Conservation (phyloP, 2,329 filamentous ascomycete genomes). For the Aspergillus sp. region DNA sequence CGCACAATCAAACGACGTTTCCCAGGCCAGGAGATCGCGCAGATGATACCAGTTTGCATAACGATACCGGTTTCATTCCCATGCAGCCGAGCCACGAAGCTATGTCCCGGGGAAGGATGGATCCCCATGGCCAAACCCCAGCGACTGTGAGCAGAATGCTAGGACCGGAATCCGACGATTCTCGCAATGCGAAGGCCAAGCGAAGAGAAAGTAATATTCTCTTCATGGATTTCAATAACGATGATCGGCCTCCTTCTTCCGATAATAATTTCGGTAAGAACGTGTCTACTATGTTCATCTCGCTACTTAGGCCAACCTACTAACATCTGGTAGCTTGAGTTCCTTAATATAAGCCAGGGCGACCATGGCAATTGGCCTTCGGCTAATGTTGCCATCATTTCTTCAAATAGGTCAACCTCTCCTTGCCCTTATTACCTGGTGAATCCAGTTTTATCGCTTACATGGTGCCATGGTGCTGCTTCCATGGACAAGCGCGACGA, state of each 20-base stretch:
- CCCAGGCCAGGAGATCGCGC: conserved; percentile 28
- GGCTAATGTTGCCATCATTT: not conserved
- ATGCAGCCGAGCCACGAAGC: conserved; percentile 52
- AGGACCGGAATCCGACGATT: conserved; percentile 35
- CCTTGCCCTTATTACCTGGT: not conserved
- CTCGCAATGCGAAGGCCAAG: conserved; percentile 43
- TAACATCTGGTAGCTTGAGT: conserved; percentile 4
- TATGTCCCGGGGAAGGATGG: conserved; percentile 24
- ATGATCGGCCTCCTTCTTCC: conserved; percentile 24
- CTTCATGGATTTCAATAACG: conserved; percentile 42
- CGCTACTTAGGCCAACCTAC: not conserved
- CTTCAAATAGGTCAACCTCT: not conserved
- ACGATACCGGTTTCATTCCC: conserved; percentile 54
- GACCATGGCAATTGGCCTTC: not conserved
- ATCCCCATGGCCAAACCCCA: conserved; percentile 27
- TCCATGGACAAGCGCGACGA: conserved; percentile 24
- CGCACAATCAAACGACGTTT: conserved; percentile 60
- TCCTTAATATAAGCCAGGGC: not conserved
- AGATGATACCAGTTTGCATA: conserved; percentile 27
- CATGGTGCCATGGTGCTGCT: conserved; percentile 15
- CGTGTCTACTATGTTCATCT: not conserved
- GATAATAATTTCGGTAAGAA: conserved; percentile 25
- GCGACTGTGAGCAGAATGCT: conserved; percentile 43
- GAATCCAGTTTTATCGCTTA: conserved; percentile 1
- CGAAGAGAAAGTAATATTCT: conserved; percentile 51